A percentile compares a stretch with the other conserved stretches of the same genome.
phyloP scores from a whole-genome alignment of 2,329 filamentous ascomycete species.

The Ophiostoma tasmaniense region DNA sequence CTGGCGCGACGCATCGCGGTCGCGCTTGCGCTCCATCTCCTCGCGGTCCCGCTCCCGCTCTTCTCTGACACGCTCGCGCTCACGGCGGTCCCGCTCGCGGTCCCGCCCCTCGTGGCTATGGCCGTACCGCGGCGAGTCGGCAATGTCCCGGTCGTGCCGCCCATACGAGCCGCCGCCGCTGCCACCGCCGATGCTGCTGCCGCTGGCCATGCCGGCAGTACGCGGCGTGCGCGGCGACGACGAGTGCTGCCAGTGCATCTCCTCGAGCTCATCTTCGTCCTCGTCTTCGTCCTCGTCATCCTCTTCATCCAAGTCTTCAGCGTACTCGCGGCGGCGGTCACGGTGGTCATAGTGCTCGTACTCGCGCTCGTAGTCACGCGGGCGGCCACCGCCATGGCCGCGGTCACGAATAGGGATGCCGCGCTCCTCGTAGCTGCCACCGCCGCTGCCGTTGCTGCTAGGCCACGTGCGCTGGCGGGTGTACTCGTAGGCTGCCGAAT shows the following conservation, averaged over 20 bases:
- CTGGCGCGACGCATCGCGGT: slow-evolving; percentile 14
- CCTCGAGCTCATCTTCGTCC: slow-evolving; percentile 7
- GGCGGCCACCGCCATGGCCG: background rate
- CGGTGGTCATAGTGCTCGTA: slow-evolving; percentile 11
- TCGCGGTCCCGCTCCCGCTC: background rate
- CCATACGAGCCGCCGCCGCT: slow-evolving; percentile 10
- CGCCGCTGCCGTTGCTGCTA: background rate
- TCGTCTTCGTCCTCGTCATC: slow-evolving; percentile 7
- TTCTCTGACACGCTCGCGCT: slow-evolving; percentile 1
- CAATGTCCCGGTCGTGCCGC: slow-evolving; percentile 9
- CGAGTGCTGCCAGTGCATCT: slow-evolving; percentile 12
- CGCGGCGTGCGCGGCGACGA: slow-evolving; percentile 18
- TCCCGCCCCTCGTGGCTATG: slow-evolving; percentile 3
- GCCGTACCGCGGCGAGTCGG: slow-evolving; percentile 13
- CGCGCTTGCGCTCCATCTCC: background rate
- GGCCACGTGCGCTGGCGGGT: slow-evolving; percentile 11
- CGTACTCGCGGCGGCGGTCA: slow-evolving; percentile 3
- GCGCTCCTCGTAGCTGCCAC: slow-evolving; percentile 17
- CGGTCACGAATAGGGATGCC: slow-evolving; percentile 12
- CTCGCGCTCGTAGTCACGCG: background rate
- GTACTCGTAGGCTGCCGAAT: slow-evolving; percentile 17
- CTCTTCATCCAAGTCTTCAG: slow-evolving; percentile 7
- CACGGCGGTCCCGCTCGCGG: background rate
- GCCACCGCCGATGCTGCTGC: slow-evolving; percentile 7
- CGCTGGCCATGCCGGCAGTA: slow-evolving; percentile 11